Evolutionary conservation across 805 yeast species (phyloP), one percentile per base, ranked within the genome.

Genomic region (Lipomyces sp.): DNA sequence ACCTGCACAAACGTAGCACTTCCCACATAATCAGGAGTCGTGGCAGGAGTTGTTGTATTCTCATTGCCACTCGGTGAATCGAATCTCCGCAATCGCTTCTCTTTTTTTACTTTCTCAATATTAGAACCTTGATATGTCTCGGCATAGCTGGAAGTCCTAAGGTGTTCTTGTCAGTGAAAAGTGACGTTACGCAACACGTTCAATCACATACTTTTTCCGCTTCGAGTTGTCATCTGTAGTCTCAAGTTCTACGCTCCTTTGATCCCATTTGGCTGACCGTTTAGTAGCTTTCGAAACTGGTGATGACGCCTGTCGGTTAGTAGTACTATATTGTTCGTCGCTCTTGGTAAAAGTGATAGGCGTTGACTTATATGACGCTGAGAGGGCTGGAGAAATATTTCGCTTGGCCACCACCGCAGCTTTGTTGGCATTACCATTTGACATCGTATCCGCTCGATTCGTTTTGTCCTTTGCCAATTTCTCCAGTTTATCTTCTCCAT

Each of bases 11-110:
- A 42, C 7, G 48, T 15, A 11, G 48, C 8, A 8, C 48, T n/a
- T 24, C 24, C 24, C 48, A n/a, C 34, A 32, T 29, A 51, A 24
- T 51, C 54, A 29, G 54, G 54, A 7, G 54, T 51, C 15, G 30
- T 34, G 15, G 11, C 15, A 29, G 34, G 30, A 51, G 54, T 29
- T 24, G 54, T 32, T 34, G 54, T 51, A 10, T 34, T 32, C 18
- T 51, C 54, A n/a, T 42, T 42, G 48, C 48, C 48, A n/a, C 33
- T 51, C 54, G 30, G 54, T 24, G 30, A 32, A 51, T 51, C 84
- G 71, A 87, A 87, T 64, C 90, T 74, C 64, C 80, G 81, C 58
- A 80, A 77, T 53, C 90, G 76, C 60, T 81, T 79, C 64, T 76
- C 76, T 35, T 64, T 63, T 30, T 48, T 48, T 24, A 10, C 37